phyloP scores from a whole-genome alignment of 73 alveolate genomes.

The Symbiodinium natans region DNA sequence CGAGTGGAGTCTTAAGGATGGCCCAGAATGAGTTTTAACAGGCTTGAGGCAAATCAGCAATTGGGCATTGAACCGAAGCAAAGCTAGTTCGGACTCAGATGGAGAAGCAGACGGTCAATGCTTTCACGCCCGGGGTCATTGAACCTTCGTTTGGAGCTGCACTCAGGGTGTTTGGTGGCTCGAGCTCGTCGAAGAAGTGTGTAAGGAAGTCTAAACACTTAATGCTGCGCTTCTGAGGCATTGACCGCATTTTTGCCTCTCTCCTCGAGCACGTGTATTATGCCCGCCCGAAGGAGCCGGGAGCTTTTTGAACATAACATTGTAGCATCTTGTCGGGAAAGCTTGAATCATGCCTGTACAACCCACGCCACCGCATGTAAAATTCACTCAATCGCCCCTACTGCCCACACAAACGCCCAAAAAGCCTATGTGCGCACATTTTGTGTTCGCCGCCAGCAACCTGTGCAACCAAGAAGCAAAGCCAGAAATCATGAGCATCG shows the following conservation, averaged over 20 bases:
- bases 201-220: not conserved
- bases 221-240: not conserved
- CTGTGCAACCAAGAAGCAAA: too few relatives aligned
- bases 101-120: constrained; percentile 64
- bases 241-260: constrained; percentile 97
- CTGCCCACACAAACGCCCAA: too few relatives aligned
- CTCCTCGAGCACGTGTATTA: constrained; percentile 96
- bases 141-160: constrained; percentile 98
- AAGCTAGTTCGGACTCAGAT: not conserved
- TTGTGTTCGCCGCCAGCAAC: too few relatives aligned
- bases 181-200: not conserved
- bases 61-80: not conserved
- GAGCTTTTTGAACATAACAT: too few relatives aligned
- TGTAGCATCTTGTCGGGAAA: not conserved
- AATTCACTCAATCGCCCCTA: too few relatives aligned
- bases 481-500: too few relatives aligned
- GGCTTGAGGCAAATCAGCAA: not conserved
- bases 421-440: too few relatives aligned
- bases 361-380: too few relatives aligned
- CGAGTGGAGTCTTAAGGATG: not conserved
- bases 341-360: not conserved
- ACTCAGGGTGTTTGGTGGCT: not conserved
- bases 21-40: not conserved
- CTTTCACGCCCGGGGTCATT: constrained; percentile 97
- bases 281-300: constrained; percentile 96